Evolutionary conservation across 306 rosid genomes (phyloP).

Genomic region (Heteromeles arbutifolia): DNA sequence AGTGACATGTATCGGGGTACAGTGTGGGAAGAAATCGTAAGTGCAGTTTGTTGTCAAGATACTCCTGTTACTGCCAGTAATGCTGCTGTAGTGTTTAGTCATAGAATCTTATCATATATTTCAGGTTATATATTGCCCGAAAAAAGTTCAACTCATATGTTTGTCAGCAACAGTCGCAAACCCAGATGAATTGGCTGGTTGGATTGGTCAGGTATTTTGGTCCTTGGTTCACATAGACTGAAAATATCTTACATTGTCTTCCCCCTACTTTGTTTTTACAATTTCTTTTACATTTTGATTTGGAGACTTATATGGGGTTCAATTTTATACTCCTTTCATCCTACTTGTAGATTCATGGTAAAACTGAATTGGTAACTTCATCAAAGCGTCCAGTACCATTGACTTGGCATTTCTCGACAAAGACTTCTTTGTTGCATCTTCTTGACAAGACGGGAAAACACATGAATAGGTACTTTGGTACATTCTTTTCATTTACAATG

Average conservation of each 20-base stretch:
- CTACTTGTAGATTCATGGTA: conserved; percentile 71
- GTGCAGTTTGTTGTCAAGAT: conserved; percentile 25
- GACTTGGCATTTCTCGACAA: conserved; percentile 89
- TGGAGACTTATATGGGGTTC: background rate
- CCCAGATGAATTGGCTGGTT: conserved; percentile 95
- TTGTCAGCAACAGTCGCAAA: conserved; percentile 87
- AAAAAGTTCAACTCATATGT: conserved; percentile 82
- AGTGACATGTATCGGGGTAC: conserved; percentile 96
- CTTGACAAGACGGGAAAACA: conserved; percentile 72
- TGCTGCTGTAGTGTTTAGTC: background rate
- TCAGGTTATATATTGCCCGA: conserved; percentile 88
- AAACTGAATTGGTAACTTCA: conserved; percentile 88
- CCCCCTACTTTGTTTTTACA: too few relatives aligned
- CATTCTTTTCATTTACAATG: background rate
- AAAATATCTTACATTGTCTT: background rate
- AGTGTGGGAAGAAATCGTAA: conserved; percentile 96
- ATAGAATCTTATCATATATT: background rate
- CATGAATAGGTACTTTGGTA: conserved; percentile 65
- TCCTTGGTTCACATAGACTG: background rate
- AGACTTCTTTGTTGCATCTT: conserved; percentile 65
- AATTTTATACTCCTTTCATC: conserved; percentile 10
- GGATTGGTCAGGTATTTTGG: conserved; percentile 88
- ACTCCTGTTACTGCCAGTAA: conserved; percentile 16
- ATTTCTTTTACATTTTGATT: too few relatives aligned
- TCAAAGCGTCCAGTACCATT: conserved; percentile 90